Base-by-base conservation (phyloP, 2,329 filamentous ascomycete genomes). In the Rhynchosporium agropyri region DNA sequence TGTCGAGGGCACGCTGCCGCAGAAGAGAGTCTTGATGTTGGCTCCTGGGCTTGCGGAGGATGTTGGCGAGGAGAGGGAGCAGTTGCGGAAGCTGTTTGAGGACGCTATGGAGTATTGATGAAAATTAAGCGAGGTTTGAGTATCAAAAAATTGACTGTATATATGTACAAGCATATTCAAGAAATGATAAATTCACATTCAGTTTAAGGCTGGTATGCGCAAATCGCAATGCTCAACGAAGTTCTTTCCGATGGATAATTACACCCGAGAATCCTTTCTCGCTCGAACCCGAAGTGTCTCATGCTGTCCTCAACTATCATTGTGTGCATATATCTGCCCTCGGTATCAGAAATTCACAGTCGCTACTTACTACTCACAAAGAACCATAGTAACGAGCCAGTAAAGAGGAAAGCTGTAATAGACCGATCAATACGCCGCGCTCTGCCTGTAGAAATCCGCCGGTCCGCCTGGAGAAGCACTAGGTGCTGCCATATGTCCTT, bases 1-100 rank as follows among this genome's bases (percentile, higher is more conserved):
- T 66, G 92, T 99, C 1, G 94, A 98, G 77, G 96, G 95, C 1
- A 99, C 95, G 0, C 88, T 99, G 65, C 95, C 95, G 4, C 95
- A 99, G 79, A 86, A 87, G 61, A 82, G 95, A 68, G 96, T 99
- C 61, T 76, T 99, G 72, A 95, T 93, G 89, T 78, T 99, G 66
- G 95, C 95, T 36, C 96, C 95, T 0, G 92, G 85, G 31, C 76
- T 99, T 71, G 86, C 84, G 45, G 84, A 83, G 68, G 89, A 92
- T 72, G 76, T 91, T 53, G 81, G 88, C 71, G 79, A 81, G 54
- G 90, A 94, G 76, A 86, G 83, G 75, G 89, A 91, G 61, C 88
- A 93, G 77, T 76, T 95, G 71, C 82, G 86, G 66, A 76, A 74
- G 10, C 74, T 95, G 67, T 90, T 94, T 76, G 89, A 92, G 71